Base-by-base conservation (phyloP, 371 early-diverging fungal species). In the Syncephalastrum monosporum region DNA sequence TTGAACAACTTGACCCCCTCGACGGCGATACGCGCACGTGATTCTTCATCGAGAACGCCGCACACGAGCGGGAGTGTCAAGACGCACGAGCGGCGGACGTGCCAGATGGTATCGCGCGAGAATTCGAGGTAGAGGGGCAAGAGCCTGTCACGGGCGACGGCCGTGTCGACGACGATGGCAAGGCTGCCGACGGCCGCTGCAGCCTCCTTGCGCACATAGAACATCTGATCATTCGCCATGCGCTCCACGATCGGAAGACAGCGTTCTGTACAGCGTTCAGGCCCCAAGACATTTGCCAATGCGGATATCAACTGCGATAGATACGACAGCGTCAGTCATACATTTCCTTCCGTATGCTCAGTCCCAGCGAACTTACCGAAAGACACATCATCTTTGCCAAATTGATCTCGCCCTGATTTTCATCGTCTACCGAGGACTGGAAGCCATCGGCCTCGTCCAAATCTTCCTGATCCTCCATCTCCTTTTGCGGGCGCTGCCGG, bases 161-260 rank as follows among this genome's bases (percentile, higher is more conserved):
- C 55, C 27, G 62, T 64, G 12, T 68, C 67, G 12, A 83, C 71
- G 0, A 75, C 72, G 12, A 63, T 61, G 8, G 78, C 75, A 7
- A 82, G 56, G 27, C 71, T 72, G 29, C 82, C 83, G 27, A 85
- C 49, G 2, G 83, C 83, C 15, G 74, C 66, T 4, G 81, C 85
- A 14, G 81, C 81, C 57, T 85, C 85, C 67, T 83, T 85, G 60
- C 83, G 72, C 1, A 82, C 83, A 45, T 81, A 82, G 55, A 82
- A 85, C 59, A 82, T 73, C 12, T 68, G 69, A 57, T 79, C 78
- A 7, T 62, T 61, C 7, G 80, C 60, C 50, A 85, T 59, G 38
- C 68, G 63, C 44, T 85, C 80, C 14, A 85, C 73, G 25, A 76
- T 75, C 0, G 85, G 83, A 24, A 85, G 58, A 43, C 81, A 76